A percentile compares a stretch with the other conserved stretches of the same genome.
These are phyloP conservation scores for Falciphora oryzae DNA, from an alignment of 2,329 filamentous ascomycete genomes.

Conservation along the genomic window DNA sequence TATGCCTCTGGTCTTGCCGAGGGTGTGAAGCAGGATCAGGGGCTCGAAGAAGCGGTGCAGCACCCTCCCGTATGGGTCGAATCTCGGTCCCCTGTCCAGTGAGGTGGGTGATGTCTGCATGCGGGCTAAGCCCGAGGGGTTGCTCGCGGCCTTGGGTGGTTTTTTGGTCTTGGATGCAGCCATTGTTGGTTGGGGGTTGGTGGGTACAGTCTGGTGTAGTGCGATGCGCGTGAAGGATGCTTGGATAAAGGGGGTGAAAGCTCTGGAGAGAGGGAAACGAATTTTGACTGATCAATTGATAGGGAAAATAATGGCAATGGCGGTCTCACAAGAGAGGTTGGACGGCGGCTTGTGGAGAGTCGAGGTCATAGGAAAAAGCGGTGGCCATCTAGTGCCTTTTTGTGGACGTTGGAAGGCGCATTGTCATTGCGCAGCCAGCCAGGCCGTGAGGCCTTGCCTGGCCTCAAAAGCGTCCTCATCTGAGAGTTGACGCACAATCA, in stretches of 20 bases:
- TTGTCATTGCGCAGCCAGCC: not conserved
- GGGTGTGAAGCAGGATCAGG: slow-evolving; percentile 26
- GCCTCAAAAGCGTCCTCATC: not conserved
- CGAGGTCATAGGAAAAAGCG: not conserved
- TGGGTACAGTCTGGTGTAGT: too few relatives aligned
- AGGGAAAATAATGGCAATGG: not conserved
- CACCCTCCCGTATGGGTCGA: not conserved
- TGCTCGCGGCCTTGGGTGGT: not conserved
- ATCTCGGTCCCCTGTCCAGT: not conserved
- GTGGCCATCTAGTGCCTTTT: not conserved
- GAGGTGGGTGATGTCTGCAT: too few relatives aligned
- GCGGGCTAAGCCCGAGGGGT: not conserved
- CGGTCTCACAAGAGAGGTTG: not conserved
- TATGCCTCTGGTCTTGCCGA: slow-evolving; percentile 28
- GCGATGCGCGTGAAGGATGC: too few relatives aligned
- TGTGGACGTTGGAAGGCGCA: not conserved
- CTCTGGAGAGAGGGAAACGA: too few relatives aligned
- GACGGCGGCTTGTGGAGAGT: not conserved
- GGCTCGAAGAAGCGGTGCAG: slow-evolving; percentile 32
- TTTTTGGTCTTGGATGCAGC: not conserved
- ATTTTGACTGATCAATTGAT: not conserved
- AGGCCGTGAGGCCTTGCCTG: not conserved
- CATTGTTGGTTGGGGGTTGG: not conserved
- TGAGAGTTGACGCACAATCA: not conserved
- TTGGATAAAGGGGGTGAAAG: too few relatives aligned